A percentile compares a stretch with the other conserved stretches of the same genome.
These are phyloP conservation scores for Trametes sanguinea DNA, from an alignment of 768 basidiomycete species.

Conservation along the genomic window DNA sequence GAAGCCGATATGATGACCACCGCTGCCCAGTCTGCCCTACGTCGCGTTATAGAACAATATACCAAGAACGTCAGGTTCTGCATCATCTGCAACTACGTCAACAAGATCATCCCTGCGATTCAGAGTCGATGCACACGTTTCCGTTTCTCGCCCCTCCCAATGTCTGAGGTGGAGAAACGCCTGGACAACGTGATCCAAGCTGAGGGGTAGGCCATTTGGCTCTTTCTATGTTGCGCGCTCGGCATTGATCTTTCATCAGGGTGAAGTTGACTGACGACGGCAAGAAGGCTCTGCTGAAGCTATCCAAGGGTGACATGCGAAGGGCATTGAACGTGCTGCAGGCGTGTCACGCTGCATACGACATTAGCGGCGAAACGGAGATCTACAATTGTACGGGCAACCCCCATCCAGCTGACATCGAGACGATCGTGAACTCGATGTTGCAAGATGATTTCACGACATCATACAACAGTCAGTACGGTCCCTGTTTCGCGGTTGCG, in stretches of 20 bases:
- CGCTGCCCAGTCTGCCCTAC: slow-evolving; percentile 93
- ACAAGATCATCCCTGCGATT: slow-evolving; percentile 97
- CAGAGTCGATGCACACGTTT: slow-evolving; percentile 98
- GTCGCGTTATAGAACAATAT: slow-evolving; percentile 97
- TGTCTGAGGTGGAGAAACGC: slow-evolving; percentile 81
- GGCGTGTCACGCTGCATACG: slow-evolving; percentile 97
- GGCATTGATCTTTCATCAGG: slow-evolving; percentile 42
- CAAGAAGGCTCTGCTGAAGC: slow-evolving; percentile 83
- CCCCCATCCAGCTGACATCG: slow-evolving; percentile 94
- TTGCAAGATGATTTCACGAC: slow-evolving; percentile 94
- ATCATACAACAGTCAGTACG: slow-evolving; percentile 69
- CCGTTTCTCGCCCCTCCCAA: slow-evolving; percentile 91
- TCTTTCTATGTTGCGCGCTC: not conserved
- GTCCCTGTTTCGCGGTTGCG: too few species aligned
- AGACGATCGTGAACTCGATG: slow-evolving; percentile 93
- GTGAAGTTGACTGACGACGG: slow-evolving; percentile 88
- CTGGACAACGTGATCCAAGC: slow-evolving; percentile 75
- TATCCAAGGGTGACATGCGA: slow-evolving; percentile 98
- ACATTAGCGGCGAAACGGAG: slow-evolving; percentile 82
- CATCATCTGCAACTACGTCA: slow-evolving; percentile 99
- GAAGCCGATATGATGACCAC: slow-evolving; percentile 99
- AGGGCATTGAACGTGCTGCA: slow-evolving; percentile 94
- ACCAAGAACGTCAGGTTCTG: slow-evolving; percentile 99
- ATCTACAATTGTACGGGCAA: slow-evolving; percentile 97
- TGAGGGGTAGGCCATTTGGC: slow-evolving; percentile 64